Evolutionary conservation across 192 early-diverging fungal genomes (phyloP).

Genomic region (Dissophora globulifera): DNA sequence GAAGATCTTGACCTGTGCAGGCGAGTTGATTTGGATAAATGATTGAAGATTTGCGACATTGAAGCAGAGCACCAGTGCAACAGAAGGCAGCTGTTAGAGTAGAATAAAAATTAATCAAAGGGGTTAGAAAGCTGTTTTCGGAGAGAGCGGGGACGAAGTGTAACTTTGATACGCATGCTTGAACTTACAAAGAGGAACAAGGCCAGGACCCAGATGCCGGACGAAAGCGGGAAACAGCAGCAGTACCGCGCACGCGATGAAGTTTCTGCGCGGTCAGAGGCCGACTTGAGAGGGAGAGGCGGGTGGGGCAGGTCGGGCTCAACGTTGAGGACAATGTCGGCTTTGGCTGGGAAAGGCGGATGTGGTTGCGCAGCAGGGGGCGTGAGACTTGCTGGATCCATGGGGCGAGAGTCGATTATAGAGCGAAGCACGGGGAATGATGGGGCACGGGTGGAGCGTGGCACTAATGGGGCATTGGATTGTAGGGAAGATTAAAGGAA

Average conservation of each 20-base stretch:
- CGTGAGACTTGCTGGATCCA: too few relatives aligned
- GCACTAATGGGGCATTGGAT: too few relatives aligned
- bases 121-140: not conserved
- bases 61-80: conserved; percentile 21
- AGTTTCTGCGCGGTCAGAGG: not conserved
- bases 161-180: not conserved
- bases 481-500: too few relatives aligned
- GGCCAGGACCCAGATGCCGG: conserved; percentile 21
- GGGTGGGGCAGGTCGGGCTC: not conserved
- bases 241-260: conserved; percentile 5
- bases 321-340: not conserved
- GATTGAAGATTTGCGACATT: conserved; percentile 20
- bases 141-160: not conserved
- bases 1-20: conserved; percentile 23
- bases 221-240: conserved; percentile 21
- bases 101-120: not conserved
- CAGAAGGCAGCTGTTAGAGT: conserved; percentile 18
- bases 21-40: conserved; percentile 23
- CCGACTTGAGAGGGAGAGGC: not conserved
- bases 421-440: too few relatives aligned
- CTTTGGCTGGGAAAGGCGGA: too few relatives aligned
- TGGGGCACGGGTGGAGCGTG: too few relatives aligned
- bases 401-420: too few relatives aligned
- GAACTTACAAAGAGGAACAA: conserved; percentile 22
- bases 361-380: too few relatives aligned